These are phyloP conservation scores for Diaporthe velutina DNA, from an alignment of 2,329 filamentous ascomycete genomes.

Conservation along the genomic window DNA sequence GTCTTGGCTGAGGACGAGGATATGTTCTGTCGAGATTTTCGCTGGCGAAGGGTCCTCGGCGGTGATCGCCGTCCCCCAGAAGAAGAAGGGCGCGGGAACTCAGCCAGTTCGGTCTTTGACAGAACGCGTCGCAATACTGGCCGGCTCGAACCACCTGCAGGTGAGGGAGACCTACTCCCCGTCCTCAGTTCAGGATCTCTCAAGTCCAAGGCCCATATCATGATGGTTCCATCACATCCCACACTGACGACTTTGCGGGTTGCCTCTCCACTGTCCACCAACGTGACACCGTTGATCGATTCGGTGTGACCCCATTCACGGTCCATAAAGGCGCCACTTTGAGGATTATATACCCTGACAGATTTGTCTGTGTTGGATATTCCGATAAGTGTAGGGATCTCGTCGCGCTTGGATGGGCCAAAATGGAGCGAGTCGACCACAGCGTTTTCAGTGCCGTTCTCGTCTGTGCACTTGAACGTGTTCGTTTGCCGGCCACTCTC, in stretches of 20 bases:
- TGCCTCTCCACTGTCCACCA: constrained; percentile 73
- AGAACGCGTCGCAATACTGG: constrained; percentile 87
- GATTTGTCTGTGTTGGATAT: constrained; percentile 97
- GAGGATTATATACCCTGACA: constrained; percentile 86
- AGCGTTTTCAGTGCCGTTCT: constrained; percentile 83
- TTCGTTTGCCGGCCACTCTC: constrained; percentile 76
- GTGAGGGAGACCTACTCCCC: constrained; percentile 66
- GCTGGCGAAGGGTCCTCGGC: constrained; percentile 64
- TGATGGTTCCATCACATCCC: constrained; percentile 84
- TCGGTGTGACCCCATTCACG: constrained; percentile 97
- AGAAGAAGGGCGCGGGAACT: constrained; percentile 73
- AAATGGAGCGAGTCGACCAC: constrained; percentile 83
- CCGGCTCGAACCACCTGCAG: constrained; percentile 69
- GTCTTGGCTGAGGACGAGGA: constrained; percentile 52
- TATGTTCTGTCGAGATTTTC: constrained; percentile 66
- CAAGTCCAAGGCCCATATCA: constrained; percentile 78
- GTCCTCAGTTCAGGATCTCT: constrained; percentile 57
- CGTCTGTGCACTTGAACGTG: constrained; percentile 87
- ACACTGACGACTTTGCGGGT: constrained; percentile 77
- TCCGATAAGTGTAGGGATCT: constrained; percentile 79
- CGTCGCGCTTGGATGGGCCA: constrained; percentile 63
- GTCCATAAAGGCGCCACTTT: constrained; percentile 81
- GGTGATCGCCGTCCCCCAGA: constrained; percentile 66
- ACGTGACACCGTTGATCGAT: constrained; percentile 85
- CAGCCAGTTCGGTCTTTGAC: constrained; percentile 87